phyloP scores from a whole-genome alignment of 176 grass and related monocot genomes.

The Paspalum notatum region DNA sequence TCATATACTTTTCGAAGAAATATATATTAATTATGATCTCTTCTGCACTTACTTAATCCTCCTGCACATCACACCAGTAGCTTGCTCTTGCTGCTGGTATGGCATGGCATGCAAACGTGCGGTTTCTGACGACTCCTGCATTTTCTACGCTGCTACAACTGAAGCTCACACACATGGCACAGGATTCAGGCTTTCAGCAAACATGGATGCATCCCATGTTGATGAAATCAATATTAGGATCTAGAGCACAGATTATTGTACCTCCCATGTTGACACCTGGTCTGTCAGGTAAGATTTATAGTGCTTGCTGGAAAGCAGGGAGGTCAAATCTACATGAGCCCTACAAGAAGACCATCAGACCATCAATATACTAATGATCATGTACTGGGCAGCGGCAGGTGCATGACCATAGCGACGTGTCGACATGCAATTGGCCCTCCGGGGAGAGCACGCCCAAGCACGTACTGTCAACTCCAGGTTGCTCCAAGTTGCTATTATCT shows the following conservation, averaged over 20 bases:
- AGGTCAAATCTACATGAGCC: slow-evolving; percentile 44
- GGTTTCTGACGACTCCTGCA: slow-evolving; percentile 12
- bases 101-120: not conserved
- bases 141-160: slow-evolving; percentile 12
- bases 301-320: slow-evolving; percentile 4
- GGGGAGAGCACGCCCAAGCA: not conserved
- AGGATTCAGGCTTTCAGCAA: slow-evolving; percentile 19
- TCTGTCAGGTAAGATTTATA: slow-evolving; percentile 26
- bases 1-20: too few relatives aligned
- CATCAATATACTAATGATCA: slow-evolving; percentile 7
- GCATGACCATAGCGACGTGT: slow-evolving; percentile 23
- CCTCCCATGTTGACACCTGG: slow-evolving; percentile 21
- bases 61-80: too few relatives aligned
- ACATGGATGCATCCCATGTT: slow-evolving; percentile 13
- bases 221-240: slow-evolving; percentile 32
- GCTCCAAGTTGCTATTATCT: not conserved
- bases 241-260: slow-evolving; percentile 37
- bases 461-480: not conserved
- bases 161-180: slow-evolving; percentile 40
- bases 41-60: not conserved
- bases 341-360: slow-evolving; percentile 39
- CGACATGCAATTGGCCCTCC: not conserved
- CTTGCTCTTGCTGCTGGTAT: not conserved
- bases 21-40: too few relatives aligned
- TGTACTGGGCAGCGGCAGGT: slow-evolving; percentile 9